Base-by-base conservation (phyloP, 352 stramenopile genomes). In the Phytophthora quininea region DNA sequence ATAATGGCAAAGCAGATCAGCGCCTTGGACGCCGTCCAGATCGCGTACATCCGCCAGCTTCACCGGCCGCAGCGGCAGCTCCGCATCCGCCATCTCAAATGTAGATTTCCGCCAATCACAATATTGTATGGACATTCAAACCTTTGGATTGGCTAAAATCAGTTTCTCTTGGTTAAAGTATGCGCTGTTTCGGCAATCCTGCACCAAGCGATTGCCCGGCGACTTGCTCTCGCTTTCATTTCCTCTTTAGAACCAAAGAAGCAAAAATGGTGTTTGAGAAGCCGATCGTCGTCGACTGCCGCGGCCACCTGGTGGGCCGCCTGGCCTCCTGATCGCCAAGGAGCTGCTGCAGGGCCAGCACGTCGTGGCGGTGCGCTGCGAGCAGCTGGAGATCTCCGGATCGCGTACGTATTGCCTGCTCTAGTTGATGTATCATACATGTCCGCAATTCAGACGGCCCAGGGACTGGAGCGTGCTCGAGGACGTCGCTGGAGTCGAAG, bases 311-410 rank as follows among this genome's bases (percentile, higher is more conserved):
- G 69, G 80, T 99, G 50, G 98, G 98, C 82, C 98, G 98, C 75
- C 89, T 99, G 38, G 96, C 96, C 54, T 99, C 95, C 87, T 99
- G 64, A 96, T 99, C 52, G 97, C 98, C 62, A 99, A 99, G 97
- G 97, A 99, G 86, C 90, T 99, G 49, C 90, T 99, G 67, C 90
- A 96, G 76, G 98, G 98, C 74, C 97, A 99, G 85, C 97, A 98
- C 71, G 91, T 99, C 65, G 96, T 99, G 32, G 93, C 98, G 74
- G 98, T 99, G 54, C 90, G 98, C 79, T 98, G 94, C 80, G 98
- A 99, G 81, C 91, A 99, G 78, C 95, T 99, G 70, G 91, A 98
- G 74, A 97, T 99, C 82, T 99, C 97, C 71, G 98, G 98, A 74
- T 99, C 97, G 71, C 88, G 90, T 98, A 94, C 73, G 89, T 87